A percentile compares a stretch with the other conserved stretches of the same genome.
Conservation (phyloP, 2,329 filamentous ascomycete genomes). For the Leptographium wingfieldii region DNA sequence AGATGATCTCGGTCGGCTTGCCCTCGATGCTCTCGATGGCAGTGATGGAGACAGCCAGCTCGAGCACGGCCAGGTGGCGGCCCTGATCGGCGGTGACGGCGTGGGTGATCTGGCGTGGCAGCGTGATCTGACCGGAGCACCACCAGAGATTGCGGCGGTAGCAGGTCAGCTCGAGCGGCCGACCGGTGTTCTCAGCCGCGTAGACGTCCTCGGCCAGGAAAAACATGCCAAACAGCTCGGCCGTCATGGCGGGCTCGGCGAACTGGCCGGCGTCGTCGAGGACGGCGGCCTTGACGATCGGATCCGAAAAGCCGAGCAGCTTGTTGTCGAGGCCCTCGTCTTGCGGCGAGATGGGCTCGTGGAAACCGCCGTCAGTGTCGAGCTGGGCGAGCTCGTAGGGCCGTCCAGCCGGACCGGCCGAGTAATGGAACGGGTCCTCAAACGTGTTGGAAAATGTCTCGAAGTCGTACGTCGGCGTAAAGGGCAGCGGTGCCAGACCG, state of each 20-base stretch:
- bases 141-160: conserved; percentile 93
- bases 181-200: conserved; percentile 39
- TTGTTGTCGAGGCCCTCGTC: conserved; percentile 47
- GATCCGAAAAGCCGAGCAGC: conserved; percentile 60
- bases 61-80: conserved; percentile 61
- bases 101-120: conserved; percentile 61
- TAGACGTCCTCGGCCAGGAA: conserved; percentile 76
- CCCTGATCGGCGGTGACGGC: conserved; percentile 60
- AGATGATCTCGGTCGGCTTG: conserved; percentile 86
- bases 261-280: conserved; percentile 53
- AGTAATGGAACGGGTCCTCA: conserved; percentile 53
- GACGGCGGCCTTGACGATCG: conserved; percentile 45
- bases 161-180: conserved; percentile 76
- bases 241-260: conserved; percentile 53
- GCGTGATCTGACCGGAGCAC: conserved; percentile 73
- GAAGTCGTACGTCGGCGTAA: conserved; percentile 48
- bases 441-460: conserved; percentile 48
- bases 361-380: conserved; percentile 8
- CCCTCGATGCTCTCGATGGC: conserved; percentile 88
- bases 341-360: conserved; percentile 37
- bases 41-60: conserved; percentile 70
- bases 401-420: conserved; percentile 14
- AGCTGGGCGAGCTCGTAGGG: conserved; percentile 12
- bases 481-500: conserved; percentile 33
- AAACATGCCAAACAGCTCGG: conserved; percentile 80